Evolutionary conservation across 257 asterid genomes (phyloP).

Genomic region (Solanum paucissectum): DNA sequence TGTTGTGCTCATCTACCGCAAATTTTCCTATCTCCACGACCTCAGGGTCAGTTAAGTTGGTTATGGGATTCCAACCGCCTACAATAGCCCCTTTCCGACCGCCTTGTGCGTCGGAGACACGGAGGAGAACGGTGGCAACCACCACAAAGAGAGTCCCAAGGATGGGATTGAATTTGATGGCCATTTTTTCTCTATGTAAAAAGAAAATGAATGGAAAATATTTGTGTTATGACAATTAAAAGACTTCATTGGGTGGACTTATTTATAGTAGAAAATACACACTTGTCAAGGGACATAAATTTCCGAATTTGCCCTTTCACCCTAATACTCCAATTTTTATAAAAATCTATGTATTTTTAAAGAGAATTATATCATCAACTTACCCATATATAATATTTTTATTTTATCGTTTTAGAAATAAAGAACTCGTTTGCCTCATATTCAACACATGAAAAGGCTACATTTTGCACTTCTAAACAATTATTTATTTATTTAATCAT

Average conservation of each 20-base stretch:
- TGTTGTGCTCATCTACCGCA: conserved; percentile 31
- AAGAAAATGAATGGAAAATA: not conserved
- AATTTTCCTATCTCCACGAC: conserved; percentile 18
- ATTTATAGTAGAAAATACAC: not conserved
- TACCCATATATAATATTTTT: not conserved
- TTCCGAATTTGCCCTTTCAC: not conserved
- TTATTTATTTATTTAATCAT: no score
- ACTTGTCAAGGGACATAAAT: not conserved
- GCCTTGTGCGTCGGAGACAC: not conserved
- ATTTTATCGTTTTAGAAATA: not conserved
- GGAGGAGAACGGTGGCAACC: not conserved
- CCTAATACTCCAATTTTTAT: not conserved
- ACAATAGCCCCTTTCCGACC: not conserved
- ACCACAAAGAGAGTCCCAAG: not conserved
- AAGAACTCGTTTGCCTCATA: not conserved
- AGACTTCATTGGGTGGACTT: not conserved
- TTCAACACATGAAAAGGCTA: not conserved
- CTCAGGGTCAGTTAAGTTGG: conserved; percentile 6
- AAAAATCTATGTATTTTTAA: not conserved
- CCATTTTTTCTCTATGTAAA: conserved; percentile 4
- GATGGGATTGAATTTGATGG: not conserved
- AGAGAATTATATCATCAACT: not conserved
- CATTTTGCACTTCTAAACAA: not conserved
- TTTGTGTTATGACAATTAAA: not conserved
- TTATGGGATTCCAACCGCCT: conserved; percentile 11